Conservation (phyloP, 306 rosid species). For the Casuarina equisetifolia region DNA sequence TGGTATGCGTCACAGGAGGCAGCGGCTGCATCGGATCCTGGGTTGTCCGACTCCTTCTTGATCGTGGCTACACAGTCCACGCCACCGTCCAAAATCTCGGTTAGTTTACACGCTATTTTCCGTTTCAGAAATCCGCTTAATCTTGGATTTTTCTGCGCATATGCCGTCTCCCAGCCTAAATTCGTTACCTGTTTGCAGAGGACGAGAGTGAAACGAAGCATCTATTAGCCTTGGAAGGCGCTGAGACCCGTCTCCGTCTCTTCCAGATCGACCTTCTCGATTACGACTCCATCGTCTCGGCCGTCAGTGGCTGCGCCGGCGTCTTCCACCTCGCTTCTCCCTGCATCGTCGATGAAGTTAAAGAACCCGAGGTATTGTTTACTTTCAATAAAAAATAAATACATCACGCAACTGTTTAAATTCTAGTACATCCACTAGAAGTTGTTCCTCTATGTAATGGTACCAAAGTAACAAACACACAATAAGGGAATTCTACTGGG, state of each 20-base stretch:
- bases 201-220: constrained; percentile 78
- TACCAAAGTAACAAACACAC: no score
- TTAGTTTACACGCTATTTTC: constrained; percentile 7
- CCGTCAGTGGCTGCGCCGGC: constrained; percentile 69
- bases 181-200: constrained; percentile 35
- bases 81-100: constrained; percentile 82
- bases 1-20: constrained; percentile 88
- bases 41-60: constrained; percentile 73
- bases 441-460: no score
- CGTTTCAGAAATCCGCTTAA: background rate
- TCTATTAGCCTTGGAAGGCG: constrained; percentile 61
- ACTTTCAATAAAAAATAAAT: no score
- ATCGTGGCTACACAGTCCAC: constrained; percentile 79
- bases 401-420: no score
- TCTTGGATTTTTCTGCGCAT: background rate
- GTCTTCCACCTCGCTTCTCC: constrained; percentile 96
- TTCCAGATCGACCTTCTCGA: constrained; percentile 85
- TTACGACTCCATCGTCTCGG: constrained; percentile 50
- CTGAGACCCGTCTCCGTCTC: constrained; percentile 56
- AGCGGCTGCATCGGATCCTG: constrained; percentile 91
- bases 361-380: constrained; percentile 60
- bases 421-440: no score
- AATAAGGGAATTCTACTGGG: no score
- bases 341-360: constrained; percentile 60
- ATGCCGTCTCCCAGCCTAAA: background rate